Conservation (phyloP, 306 rosid genomes). For the Trifolium pratense region DNA sequence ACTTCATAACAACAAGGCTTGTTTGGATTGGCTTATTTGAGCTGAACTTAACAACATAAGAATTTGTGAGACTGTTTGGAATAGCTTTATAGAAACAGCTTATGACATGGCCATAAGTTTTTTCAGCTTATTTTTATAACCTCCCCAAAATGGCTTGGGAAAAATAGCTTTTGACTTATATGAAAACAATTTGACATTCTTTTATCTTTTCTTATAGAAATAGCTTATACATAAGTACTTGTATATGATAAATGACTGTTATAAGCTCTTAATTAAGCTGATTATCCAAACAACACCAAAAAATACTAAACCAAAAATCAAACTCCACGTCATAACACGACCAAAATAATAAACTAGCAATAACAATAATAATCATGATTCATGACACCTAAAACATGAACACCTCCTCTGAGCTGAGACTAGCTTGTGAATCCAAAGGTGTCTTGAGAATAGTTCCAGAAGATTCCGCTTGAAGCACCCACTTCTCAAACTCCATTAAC, state of each 20-base stretch:
- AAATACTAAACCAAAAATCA: not conserved
- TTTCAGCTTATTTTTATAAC: not conserved
- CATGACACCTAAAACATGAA: slow-evolving; percentile 98
- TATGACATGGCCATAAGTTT: not conserved
- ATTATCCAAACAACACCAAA: not conserved
- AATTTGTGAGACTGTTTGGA: not conserved
- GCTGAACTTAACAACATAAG: not conserved
- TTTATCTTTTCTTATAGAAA: not conserved
- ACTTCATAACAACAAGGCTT: not conserved
- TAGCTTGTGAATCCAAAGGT: slow-evolving; percentile 97
- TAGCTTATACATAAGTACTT: not conserved
- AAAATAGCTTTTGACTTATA: no score
- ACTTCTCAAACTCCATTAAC: slow-evolving; percentile 95
- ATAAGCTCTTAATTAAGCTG: not conserved
- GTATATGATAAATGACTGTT: not conserved
- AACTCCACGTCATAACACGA: slow-evolving; percentile 21
- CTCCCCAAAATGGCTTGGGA: not conserved
- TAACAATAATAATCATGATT: slow-evolving; percentile 28
- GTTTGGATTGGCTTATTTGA: not conserved
- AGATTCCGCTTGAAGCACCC: slow-evolving; percentile 97
- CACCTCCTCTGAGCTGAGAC: slow-evolving; percentile 99
- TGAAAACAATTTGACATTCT: not conserved
- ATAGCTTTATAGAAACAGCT: not conserved
- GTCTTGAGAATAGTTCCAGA: slow-evolving; percentile 97
- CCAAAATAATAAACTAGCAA: slow-evolving; percentile 27